These are phyloP conservation scores for Mycena pura DNA, from an alignment of 768 basidiomycete species.

Conservation along the genomic window DNA sequence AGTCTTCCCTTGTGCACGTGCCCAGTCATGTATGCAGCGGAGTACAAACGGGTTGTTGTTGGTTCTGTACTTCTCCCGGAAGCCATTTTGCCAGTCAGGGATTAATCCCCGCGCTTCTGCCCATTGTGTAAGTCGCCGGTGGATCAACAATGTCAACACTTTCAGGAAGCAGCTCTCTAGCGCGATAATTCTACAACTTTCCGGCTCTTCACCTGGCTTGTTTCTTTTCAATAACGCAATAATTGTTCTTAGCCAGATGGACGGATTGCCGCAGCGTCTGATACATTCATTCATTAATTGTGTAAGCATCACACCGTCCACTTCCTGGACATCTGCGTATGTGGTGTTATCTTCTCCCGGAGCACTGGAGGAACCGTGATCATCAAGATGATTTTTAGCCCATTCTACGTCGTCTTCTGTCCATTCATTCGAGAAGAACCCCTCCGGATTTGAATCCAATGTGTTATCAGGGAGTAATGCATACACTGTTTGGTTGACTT, in stretches of 20 bases:
- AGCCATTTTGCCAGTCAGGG: conserved; percentile 39
- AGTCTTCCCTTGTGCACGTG: conserved; percentile 8
- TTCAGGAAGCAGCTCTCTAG: background rate
- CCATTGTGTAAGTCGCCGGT: conserved; percentile 22
- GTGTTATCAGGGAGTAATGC: background rate
- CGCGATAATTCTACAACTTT: background rate
- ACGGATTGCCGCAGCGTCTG: background rate
- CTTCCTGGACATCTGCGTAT: too few species aligned
- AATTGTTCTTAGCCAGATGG: background rate
- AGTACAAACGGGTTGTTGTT: conserved; percentile 36
- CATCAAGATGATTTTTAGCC: background rate
- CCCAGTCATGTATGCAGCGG: conserved; percentile 19
- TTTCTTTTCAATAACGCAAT: conserved; percentile 10
- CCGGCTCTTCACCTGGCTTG: conserved; percentile 24
- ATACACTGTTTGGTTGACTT: background rate
- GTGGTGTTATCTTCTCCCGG: too few species aligned
- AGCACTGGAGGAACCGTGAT: background rate
- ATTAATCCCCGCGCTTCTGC: conserved; percentile 20
- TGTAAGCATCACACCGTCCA: too few species aligned
- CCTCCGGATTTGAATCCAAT: background rate
- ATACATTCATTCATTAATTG: background rate
- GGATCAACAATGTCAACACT: conserved; percentile 4
- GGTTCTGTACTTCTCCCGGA: conserved; percentile 31
- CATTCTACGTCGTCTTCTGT: background rate
- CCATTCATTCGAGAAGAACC: background rate